Base-by-base conservation (phyloP, 306 rosid genomes). In the Purshia tridentata region DNA sequence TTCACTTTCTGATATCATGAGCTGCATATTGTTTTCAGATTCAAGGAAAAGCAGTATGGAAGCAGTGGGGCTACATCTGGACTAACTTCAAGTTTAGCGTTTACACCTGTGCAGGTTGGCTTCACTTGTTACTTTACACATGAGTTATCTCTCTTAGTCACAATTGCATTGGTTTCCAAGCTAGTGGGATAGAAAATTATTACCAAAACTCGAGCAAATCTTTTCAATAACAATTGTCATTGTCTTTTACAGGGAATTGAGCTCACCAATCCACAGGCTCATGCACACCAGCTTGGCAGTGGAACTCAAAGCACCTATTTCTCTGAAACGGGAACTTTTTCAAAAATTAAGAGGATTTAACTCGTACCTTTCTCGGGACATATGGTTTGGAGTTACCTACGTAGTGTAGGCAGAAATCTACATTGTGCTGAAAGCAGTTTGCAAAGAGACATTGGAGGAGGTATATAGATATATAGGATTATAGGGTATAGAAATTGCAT, bases 231-330 rank as follows among this genome's bases (percentile, higher is more conserved):
- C 46, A 71, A 29, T 23, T 6, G 16, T 15, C 56, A 23, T 22
- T 49, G 23, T 23, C 10, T 4, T 79, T 2, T 29, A 40, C 91
- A 94, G 97, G 99, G 99, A 13, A 94, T 91, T 56, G 97, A 94
- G 86, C 95, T 94, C 55, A 67, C 96, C 9, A 94, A 94, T 80
- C 99, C 97, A 49, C 97, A 94, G 85, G 99, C 97, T 69, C 96
- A 88, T 82, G 89, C 88, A 29, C 92, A 93, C 81, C 98, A 91
- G 84, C 92, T 94, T 78, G 99, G 97, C 23, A 81, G 88, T 69
- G 99, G 98, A 81, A 90, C 92, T 60, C 98, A 91, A 73, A 91
- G 97, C 83, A 91, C 99, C 19, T 94, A 94, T 77, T 91, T 94
- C 72, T 94, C 97, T 14, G 99, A 94, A 88, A 91, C 95, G 3